Evolutionary conservation across 306 rosid genomes (phyloP).

Genomic region (Fragaria iinumae): DNA sequence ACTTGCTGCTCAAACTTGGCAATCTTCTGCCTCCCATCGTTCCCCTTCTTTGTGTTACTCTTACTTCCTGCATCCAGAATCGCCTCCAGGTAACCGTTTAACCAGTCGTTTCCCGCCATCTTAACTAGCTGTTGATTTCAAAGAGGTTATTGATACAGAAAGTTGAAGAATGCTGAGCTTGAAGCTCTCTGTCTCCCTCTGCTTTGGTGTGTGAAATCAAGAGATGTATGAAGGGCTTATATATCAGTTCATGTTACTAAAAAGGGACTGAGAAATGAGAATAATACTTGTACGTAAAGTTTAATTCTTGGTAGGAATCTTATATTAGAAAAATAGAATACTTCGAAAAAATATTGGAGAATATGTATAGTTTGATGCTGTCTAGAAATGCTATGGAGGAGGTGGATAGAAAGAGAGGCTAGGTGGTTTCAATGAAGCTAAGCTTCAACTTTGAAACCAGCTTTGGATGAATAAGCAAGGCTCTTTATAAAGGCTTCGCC

Average conservation of each 20-base stretch:
- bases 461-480: slow-evolving; percentile 17
- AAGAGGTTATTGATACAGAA: background rate
- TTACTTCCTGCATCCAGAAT: slow-evolving; percentile 64
- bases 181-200: background rate
- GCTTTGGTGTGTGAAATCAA: background rate
- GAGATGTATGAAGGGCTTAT: background rate
- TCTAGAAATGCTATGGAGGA: background rate
- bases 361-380: slow-evolving; percentile 9
- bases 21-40: slow-evolving; percentile 34
- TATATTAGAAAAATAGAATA: background rate
- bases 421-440: slow-evolving; percentile 7
- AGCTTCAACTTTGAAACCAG: slow-evolving; percentile 25
- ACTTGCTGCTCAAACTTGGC: slow-evolving; percentile 38
- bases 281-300: slow-evolving; percentile 4
- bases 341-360: background rate
- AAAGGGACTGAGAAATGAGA: slow-evolving; percentile 9
- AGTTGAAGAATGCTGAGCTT: background rate
- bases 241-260: background rate
- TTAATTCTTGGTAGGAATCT: slow-evolving; percentile 15
- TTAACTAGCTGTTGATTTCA: background rate
- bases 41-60: slow-evolving; percentile 27
- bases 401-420: background rate
- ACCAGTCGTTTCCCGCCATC: slow-evolving; percentile 70
- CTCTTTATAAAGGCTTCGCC: slow-evolving; percentile 30
- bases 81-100: slow-evolving; percentile 76